Conservation (phyloP, 2,329 filamentous ascomycete genomes). For the Aspergillus neotritici region DNA sequence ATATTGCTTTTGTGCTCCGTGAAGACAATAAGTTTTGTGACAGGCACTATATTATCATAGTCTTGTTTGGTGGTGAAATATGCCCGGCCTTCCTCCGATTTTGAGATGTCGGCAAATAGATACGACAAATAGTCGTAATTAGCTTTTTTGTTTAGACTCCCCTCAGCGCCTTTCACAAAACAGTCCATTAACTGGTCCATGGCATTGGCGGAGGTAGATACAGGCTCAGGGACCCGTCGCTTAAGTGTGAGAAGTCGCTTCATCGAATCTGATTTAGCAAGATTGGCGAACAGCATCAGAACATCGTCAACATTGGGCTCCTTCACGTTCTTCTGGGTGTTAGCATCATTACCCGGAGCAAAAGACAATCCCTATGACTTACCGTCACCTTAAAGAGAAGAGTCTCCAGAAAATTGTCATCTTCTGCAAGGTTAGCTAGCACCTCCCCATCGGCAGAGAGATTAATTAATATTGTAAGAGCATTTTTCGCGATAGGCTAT, state of each 20-base stretch:
- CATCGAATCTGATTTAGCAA: conserved; percentile 72
- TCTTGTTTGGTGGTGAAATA: conserved; percentile 69
- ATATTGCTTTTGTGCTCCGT: conserved; percentile 83
- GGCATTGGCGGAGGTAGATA: conserved; percentile 66
- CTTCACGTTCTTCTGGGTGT: conserved; percentile 39
- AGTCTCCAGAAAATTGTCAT: conserved; percentile 73
- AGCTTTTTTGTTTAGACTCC: conserved; percentile 74
- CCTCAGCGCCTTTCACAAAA: conserved; percentile 86
- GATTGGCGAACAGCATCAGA: conserved; percentile 88
- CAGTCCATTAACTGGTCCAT: conserved; percentile 92
- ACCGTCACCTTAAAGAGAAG: conserved; percentile 68
- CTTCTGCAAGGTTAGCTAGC: conserved; percentile 64
- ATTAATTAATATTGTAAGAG: conserved; percentile 69
- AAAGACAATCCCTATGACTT: conserved; percentile 47
- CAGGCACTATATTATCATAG: conserved; percentile 78
- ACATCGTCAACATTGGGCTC: conserved; percentile 80
- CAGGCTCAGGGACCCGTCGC: conserved; percentile 61
- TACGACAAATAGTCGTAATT: conserved; percentile 93
- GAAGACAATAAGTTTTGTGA: conserved; percentile 90
- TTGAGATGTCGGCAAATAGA: conserved; percentile 86
- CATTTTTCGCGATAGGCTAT: conserved; percentile 87
- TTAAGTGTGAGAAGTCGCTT: conserved; percentile 64
- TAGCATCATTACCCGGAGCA: conserved; percentile 4
- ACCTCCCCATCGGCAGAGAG: conserved; percentile 80
- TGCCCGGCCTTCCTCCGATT: conserved; percentile 65